Evolutionary conservation across 495 filamentous ascomycete genomes (phyloP).

Genomic region (Achaetomiella virescens): DNA sequence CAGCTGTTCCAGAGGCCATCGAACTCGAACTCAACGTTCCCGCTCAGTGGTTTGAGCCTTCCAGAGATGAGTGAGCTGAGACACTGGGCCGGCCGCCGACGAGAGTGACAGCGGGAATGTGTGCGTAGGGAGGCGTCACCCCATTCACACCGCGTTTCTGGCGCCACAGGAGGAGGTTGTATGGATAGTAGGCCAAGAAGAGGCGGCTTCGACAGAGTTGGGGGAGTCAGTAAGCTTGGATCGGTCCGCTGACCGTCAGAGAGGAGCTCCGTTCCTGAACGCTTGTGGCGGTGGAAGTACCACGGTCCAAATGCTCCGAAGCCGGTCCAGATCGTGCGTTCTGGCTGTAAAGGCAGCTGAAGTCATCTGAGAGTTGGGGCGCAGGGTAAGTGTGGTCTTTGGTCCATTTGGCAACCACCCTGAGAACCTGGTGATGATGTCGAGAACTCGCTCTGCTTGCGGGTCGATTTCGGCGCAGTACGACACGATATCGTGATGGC

Average conservation of each 20-base stretch:
- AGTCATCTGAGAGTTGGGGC: slow-evolving; percentile 37
- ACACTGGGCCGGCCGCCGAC: slow-evolving; percentile 9
- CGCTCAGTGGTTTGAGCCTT: slow-evolving; percentile 16
- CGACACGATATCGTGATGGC: slow-evolving; percentile 53
- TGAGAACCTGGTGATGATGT: slow-evolving; percentile 58
- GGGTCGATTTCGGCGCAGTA: slow-evolving; percentile 59
- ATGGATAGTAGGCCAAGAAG: slow-evolving; percentile 18
- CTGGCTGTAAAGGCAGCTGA: slow-evolving; percentile 25
- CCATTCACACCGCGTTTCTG: slow-evolving; percentile 18
- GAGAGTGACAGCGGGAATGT: neutral
- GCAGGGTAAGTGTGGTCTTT: slow-evolving; percentile 33
- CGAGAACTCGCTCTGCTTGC: slow-evolving; percentile 57
- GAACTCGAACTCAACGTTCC: slow-evolving; percentile 49
- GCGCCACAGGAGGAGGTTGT: neutral
- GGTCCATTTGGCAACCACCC: slow-evolving; percentile 44
- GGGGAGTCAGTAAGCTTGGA: slow-evolving; percentile 18
- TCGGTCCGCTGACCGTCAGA: slow-evolving; percentile 7
- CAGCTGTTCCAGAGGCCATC: slow-evolving; percentile 49
- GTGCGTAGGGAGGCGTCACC: slow-evolving; percentile 8
- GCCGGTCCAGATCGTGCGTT: neutral
- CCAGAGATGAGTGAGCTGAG: slow-evolving; percentile 15
- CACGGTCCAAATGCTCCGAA: neutral
- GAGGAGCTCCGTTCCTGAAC: slow-evolving; percentile 1
- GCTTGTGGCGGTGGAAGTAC: neutral
- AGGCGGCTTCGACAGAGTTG: slow-evolving; percentile 12